Conservation (phyloP, 495 filamentous ascomycete species). For the Hypoxylon intermedium region DNA sequence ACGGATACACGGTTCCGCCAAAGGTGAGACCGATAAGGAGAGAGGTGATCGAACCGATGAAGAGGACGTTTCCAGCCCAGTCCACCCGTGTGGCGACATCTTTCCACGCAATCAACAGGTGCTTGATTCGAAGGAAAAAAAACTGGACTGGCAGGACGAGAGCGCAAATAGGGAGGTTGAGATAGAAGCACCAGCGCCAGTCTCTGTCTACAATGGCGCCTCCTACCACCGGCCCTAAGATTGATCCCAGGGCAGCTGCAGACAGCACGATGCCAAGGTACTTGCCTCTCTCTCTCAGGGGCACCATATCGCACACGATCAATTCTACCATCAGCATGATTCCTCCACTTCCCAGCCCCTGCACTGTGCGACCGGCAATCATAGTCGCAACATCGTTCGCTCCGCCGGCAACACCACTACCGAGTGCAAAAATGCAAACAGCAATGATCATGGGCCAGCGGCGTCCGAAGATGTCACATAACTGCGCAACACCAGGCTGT, state of each 20-base stretch:
- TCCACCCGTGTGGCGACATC: constrained; percentile 24
- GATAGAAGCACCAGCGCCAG: constrained; percentile 27
- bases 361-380: constrained; percentile 72
- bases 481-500: constrained; percentile 33
- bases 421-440: constrained; percentile 49
- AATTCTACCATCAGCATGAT: constrained; percentile 78
- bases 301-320: constrained; percentile 69
- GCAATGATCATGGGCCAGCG: constrained; percentile 44
- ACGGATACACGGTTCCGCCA: constrained; percentile 38
- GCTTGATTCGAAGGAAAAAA: constrained; percentile 16
- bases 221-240: constrained; percentile 71
- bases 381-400: constrained; percentile 59
- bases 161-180: constrained; percentile 16
- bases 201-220: constrained; percentile 64
- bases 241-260: constrained; percentile 69
- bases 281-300: constrained; percentile 65
- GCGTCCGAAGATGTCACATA: constrained; percentile 54
- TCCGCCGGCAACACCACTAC: constrained; percentile 49
- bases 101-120: neutral
- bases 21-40: constrained; percentile 44
- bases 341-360: constrained; percentile 78
- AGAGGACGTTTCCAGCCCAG: constrained; percentile 39
- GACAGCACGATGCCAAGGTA: constrained; percentile 58
- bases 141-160: neutral
- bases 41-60: constrained; percentile 42